Percentiles rank a stretch among this genome's conserved stretches.
Conservation (phyloP, 2,329 filamentous ascomycete species). For the Pseudopithomyces chartarum region DNA sequence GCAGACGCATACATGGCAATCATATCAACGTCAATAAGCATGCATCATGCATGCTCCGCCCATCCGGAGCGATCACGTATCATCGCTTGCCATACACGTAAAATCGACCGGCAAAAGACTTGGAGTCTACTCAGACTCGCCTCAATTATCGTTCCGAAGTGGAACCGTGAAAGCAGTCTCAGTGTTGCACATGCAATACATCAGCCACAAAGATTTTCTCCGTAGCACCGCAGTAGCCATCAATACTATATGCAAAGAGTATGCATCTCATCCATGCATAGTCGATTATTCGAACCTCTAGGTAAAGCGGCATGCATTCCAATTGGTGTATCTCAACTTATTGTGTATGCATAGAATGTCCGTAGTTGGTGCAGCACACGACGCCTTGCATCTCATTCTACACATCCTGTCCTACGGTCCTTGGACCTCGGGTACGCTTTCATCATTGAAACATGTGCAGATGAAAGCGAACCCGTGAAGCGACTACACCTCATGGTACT, state of each 20-base stretch:
- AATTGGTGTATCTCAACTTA: background rate
- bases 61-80: background rate
- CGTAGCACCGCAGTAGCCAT: background rate
- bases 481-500: too few species aligned
- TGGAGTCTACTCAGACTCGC: background rate
- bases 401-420: too few species aligned
- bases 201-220: background rate
- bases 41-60: background rate
- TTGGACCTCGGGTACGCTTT: too few species aligned
- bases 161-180: background rate
- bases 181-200: background rate
- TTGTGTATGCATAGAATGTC: background rate
- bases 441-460: too few species aligned
- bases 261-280: background rate
- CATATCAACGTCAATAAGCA: background rate
- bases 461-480: too few species aligned
- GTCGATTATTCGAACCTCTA: background rate
- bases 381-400: too few species aligned
- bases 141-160: background rate
- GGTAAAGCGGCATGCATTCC: background rate
- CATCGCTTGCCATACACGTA: background rate
- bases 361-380: too few species aligned
- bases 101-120: background rate
- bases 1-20: background rate
- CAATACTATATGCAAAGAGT: background rate